A percentile compares a stretch with the other conserved stretches of the same genome.
Conservation (phyloP, 2,329 filamentous ascomycete species). For the Colletotrichum nymphaeae region DNA sequence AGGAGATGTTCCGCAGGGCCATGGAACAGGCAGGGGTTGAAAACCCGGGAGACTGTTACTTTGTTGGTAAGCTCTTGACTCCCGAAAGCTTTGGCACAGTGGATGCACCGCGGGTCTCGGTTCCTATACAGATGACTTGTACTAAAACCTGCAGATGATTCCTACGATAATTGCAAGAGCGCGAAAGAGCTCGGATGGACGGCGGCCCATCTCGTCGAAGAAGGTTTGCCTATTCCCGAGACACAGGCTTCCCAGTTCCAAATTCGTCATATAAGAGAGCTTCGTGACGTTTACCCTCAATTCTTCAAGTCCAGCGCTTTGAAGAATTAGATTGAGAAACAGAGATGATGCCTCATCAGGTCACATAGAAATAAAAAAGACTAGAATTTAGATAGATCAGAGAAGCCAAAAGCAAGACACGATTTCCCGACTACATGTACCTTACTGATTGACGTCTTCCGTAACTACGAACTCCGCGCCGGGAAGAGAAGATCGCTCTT, state of each 20-base stretch:
- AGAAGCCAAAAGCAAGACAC: no score
- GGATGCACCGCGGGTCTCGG: background rate
- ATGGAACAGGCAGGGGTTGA: constrained; percentile 84
- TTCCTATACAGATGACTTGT: background rate
- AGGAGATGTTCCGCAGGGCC: constrained; percentile 86
- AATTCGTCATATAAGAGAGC: constrained; percentile 79
- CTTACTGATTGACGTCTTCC: no score
- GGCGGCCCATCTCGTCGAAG: constrained; percentile 86
- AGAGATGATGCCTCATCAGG: background rate
- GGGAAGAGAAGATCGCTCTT: no score
- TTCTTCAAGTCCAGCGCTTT: constrained; percentile 74
- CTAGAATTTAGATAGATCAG: background rate
- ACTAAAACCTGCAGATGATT: constrained; percentile 77
- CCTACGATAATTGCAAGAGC: constrained; percentile 81
- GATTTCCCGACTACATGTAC: no score
- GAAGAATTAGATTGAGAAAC: background rate
- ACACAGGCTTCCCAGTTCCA: constrained; percentile 77
- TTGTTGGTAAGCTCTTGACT: constrained; percentile 78
- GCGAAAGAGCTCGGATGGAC: constrained; percentile 88
- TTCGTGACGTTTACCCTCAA: constrained; percentile 82
- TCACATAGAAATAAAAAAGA: background rate
- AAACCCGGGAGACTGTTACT: constrained; percentile 80
- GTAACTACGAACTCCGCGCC: no score
- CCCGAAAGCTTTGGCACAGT: background rate
- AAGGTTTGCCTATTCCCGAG: constrained; percentile 71